Percentiles rank a stretch among this genome's conserved stretches.
These are phyloP conservation scores for Platismatia glauca DNA, from an alignment of 495 filamentous ascomycete genomes.

Conservation along the genomic window DNA sequence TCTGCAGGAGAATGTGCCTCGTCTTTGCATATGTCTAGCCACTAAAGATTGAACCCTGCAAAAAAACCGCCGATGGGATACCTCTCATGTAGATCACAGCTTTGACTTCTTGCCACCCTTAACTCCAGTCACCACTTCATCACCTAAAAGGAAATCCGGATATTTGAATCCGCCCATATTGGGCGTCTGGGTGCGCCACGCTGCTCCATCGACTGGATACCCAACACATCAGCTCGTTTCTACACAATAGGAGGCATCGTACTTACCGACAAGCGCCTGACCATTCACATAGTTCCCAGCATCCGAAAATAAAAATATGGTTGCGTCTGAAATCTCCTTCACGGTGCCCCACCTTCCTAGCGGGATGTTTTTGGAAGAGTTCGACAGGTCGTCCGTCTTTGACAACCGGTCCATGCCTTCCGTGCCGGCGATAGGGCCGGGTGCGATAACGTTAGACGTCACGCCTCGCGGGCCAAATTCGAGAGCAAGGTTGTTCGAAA, in stretches of 20 bases:
- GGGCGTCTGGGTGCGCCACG: conserved; percentile 50
- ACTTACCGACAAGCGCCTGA: conserved; percentile 16
- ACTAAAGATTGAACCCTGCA: too few species aligned
- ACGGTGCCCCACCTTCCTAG: conserved; percentile 68
- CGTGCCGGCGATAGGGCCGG: conserved; percentile 63
- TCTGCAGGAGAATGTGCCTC: too few species aligned
- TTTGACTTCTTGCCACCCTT: conserved; percentile 56
- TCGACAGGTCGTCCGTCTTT: conserved; percentile 29
- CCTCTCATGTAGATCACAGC: conserved; percentile 35
- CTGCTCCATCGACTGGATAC: conserved; percentile 56
- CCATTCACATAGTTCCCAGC: conserved; percentile 47
- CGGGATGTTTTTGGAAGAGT: conserved; percentile 41
- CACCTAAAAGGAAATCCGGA: conserved; percentile 55
- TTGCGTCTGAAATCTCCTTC: conserved; percentile 86
- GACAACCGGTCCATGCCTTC: conserved; percentile 57
- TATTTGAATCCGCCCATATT: conserved; percentile 37
- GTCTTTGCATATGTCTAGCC: too few species aligned
- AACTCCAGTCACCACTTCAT: conserved; percentile 45
- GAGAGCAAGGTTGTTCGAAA: conserved; percentile 64
- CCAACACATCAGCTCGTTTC: background rate
- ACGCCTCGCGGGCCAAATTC: conserved; percentile 84
- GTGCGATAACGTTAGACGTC: conserved; percentile 81
- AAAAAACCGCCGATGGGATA: too few species aligned
- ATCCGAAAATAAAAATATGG: conserved; percentile 76
- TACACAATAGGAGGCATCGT: too few species aligned